Evolutionary conservation across 1,284 basidiomycete genomes (phyloP), one percentile per base, ranked within the genome.

Genomic region (Cutaneotrichosporon sp.): DNA sequence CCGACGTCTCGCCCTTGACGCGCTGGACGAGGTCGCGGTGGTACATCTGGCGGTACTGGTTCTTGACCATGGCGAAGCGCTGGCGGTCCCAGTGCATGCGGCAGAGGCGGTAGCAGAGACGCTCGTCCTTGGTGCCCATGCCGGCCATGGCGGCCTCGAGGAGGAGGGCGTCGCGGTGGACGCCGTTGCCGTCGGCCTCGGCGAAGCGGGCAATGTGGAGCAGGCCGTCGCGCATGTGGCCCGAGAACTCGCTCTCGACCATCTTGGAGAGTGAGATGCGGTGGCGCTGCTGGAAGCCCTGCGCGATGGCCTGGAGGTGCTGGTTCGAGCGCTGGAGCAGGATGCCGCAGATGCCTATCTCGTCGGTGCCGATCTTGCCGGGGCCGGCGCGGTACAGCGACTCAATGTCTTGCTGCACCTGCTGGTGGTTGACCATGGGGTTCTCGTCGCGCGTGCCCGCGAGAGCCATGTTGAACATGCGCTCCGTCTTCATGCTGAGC

Each of bases 41-140:
- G 63, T 80, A 78, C 57, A 57, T 66, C 27, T 62, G 56, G 55
- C 78, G 69, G 63, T 75, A 81, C 55, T 74, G 70, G 38, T 67
- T 62, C 72, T 81, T 81, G 68, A 80, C 73, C 24, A 74, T 74
- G 27, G 62, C 67, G 62, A 77, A 81, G 31, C 78, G 67, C 7
- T 71, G 74, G 56, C 74, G 62, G 68, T 80, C 76, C 80, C 80
- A 81, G 65, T 79, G 79, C 22, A 58, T 59, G 53, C 80, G 62
- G 38, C 77, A 70, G 52, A 81, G 65, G 43, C 80, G 72, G 63
- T 77, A 80, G 57, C 65, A 77, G 61, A 81, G 60, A 31, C 79
- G 59, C 66, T 80, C 80, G 59, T 81, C 79, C 67, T 80, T 80
- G 9, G 79, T 81, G 31, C 78, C 79, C 69, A 74, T 67, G n/a